These are phyloP conservation scores for Ganoderma leucocontextum DNA, from an alignment of 1,284 basidiomycete genomes.

Conservation along the genomic window DNA sequence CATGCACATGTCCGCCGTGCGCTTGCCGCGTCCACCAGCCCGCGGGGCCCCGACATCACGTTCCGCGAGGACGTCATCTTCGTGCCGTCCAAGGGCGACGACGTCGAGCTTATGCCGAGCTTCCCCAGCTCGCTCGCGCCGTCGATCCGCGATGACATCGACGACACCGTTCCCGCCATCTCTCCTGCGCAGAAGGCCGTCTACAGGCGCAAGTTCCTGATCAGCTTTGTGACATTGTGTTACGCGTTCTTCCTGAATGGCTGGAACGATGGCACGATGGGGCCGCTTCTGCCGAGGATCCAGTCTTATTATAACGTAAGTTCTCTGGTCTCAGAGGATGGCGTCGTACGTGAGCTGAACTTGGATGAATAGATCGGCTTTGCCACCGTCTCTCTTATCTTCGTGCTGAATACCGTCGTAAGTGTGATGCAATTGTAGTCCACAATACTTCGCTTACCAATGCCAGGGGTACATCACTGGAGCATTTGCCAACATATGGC, in stretches of 20 bases:
- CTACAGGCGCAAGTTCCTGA: constrained; percentile 14
- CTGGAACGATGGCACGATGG: constrained; percentile 70
- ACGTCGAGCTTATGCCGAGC: constrained; percentile 35
- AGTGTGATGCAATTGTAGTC: constrained; percentile 6
- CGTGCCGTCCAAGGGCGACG: constrained; percentile 18
- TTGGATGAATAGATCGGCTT: constrained; percentile 46
- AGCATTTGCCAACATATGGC: constrained; percentile 55
- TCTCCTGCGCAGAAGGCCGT: constrained; percentile 32
- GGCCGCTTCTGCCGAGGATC: constrained; percentile 64
- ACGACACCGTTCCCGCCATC: constrained; percentile 30
- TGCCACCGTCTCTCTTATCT: constrained; percentile 60
- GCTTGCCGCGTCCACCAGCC: constrained; percentile 3
- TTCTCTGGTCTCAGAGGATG: not conserved
- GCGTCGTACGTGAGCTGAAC: not conserved
- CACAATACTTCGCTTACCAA: not conserved
- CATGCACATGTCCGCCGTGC: not conserved
- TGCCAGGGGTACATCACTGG: constrained; percentile 55
- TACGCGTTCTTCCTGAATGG: constrained; percentile 58
- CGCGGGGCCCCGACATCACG: constrained; percentile 12
- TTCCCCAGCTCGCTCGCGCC: constrained; percentile 35
- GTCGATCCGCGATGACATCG: constrained; percentile 26
- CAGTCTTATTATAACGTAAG: constrained; percentile 59
- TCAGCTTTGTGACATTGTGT: constrained; percentile 52
- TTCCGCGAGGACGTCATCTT: constrained; percentile 23
- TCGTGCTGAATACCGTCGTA: constrained; percentile 64